Evolutionary conservation across 441 rosid genomes (phyloP).

Genomic region (Lepidium campestre): DNA sequence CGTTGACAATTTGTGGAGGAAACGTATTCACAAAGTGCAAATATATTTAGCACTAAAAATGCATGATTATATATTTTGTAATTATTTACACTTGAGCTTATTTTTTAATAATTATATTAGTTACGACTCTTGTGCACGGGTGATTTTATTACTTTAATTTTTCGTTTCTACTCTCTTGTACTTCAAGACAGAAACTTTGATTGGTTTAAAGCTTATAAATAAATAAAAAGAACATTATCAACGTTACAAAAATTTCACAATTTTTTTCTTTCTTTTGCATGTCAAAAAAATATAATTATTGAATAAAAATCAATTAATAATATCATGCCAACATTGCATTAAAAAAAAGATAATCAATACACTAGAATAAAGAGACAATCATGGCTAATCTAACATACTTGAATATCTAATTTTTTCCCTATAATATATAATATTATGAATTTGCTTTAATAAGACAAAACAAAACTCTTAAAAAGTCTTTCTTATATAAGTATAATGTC

Average conservation of each 20-base stretch:
- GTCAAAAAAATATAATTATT: conserved; percentile 17
- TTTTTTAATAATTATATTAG: conserved; percentile 10
- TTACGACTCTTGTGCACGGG: conserved; percentile 27
- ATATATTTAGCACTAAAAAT: conserved; percentile 21
- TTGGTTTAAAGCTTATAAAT: conserved; percentile 15
- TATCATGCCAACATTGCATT: conserved; percentile 24
- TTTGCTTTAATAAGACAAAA: conserved; percentile 14
- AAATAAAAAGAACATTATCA: conserved; percentile 18
- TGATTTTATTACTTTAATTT: conserved; percentile 6
- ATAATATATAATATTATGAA: background rate
- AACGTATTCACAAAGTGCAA: conserved; percentile 30
- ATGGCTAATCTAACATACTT: conserved; percentile 24
- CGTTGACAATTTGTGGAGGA: conserved; percentile 29
- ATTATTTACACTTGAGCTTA: conserved; percentile 20
- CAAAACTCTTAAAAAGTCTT: background rate
- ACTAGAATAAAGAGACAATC: conserved; percentile 21
- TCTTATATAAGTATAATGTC: conserved; percentile 6
- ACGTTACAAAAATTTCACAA: conserved; percentile 11
- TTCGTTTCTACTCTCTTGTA: conserved; percentile 12
- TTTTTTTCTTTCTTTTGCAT: conserved; percentile 9
- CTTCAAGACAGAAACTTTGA: conserved; percentile 18
- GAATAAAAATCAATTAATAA: background rate
- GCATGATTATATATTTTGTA: conserved; percentile 5
- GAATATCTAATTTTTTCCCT: conserved; percentile 4
- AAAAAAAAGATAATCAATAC: conserved; percentile 7